Conservation (phyloP, 139 green algal species). For the Desmodesmus armatus region DNA sequence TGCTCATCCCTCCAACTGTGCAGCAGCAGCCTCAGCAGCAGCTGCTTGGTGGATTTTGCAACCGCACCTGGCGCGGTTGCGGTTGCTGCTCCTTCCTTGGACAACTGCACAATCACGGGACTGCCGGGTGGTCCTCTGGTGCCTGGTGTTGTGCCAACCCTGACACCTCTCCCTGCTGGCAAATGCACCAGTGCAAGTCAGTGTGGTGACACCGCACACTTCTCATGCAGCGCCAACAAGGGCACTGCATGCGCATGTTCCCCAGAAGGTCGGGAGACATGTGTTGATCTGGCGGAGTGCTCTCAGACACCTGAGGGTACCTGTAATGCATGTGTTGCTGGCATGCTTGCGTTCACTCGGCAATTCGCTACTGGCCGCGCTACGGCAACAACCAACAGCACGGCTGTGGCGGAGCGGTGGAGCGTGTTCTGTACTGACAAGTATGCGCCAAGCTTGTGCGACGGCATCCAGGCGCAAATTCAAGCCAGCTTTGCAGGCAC, state of each 20-base stretch:
- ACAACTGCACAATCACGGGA: not conserved
- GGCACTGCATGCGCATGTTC: not conserved
- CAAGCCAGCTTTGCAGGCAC: not conserved
- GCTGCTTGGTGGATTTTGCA: not conserved
- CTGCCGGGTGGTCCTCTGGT: not conserved
- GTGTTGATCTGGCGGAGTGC: not conserved
- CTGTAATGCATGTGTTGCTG: not conserved
- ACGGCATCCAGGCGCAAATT: not conserved
- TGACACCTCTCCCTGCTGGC: not conserved
- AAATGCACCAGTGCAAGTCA: not conserved
- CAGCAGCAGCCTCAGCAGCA: not conserved
- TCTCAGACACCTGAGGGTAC: not conserved
- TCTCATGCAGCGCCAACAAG: not conserved
- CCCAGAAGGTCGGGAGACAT: not conserved
- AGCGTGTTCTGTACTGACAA: not conserved
- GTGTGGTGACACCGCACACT: not conserved
- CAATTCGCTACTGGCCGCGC: not conserved
- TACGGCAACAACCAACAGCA: not conserved
- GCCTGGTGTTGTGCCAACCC: not conserved
- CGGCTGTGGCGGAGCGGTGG: not conserved
- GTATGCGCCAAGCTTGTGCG: not conserved
- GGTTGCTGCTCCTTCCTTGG: not conserved
- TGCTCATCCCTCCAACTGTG: not conserved
- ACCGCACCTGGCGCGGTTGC: not conserved
- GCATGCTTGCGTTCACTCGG: not conserved